A percentile compares a stretch with the other conserved stretches of the same genome.
These are phyloP conservation scores for Schoenoplectus triqueter DNA, from an alignment of 202 grass and related monocot species.

Conservation along the genomic window DNA sequence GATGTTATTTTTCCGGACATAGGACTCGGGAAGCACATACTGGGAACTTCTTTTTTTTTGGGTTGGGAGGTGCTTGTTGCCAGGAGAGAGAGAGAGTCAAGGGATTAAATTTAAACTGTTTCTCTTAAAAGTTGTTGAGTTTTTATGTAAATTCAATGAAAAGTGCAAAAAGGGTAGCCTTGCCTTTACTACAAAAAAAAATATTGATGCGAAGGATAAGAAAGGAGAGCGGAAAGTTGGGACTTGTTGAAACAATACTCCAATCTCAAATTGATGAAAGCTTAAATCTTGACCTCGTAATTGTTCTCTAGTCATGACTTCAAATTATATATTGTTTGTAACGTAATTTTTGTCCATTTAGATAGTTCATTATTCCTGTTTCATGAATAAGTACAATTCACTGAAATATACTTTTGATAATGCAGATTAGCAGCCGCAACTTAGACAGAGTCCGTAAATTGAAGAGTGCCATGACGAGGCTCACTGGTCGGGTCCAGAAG, in stretches of 20 bases:
- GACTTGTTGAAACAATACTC: background rate
- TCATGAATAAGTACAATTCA: background rate
- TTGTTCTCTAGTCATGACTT: background rate
- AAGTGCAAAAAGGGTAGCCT: background rate
- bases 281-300: background rate
- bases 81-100: no score
- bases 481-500: conserved; percentile 94
- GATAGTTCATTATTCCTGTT: background rate
- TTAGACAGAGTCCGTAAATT: conserved; percentile 94
- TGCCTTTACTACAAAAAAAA: no score
- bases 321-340: background rate
- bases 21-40: background rate
- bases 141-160: background rate
- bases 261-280: background rate
- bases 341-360: background rate
- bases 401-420: conserved; percentile 29
- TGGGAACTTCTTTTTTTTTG: no score
- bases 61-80: no score
- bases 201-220: background rate
- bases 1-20: background rate
- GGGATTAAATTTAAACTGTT: background rate
- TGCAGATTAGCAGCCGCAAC: conserved; percentile 94
- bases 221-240: background rate
- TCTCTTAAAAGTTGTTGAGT: background rate
- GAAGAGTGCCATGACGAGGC: conserved; percentile 94